Percentiles rank a stretch among this genome's conserved stretches.
Conservation (phyloP, 2,329 filamentous ascomycete species). For the Tolypocladium inflatum region DNA sequence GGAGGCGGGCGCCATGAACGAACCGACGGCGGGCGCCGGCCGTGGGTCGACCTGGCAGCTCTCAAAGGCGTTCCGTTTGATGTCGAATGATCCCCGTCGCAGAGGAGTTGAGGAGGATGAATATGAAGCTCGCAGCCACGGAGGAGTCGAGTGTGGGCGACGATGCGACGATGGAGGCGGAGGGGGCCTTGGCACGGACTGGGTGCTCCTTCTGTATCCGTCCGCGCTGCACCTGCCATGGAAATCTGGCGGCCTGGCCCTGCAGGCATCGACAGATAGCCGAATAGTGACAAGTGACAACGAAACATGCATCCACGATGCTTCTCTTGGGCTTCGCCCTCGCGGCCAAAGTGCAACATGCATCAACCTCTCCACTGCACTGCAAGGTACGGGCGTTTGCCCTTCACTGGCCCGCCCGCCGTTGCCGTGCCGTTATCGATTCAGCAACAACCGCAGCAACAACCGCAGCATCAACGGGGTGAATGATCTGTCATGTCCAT, state of each 20-base stretch:
- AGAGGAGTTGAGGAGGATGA: neutral
- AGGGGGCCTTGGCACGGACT: neutral
- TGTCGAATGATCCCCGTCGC: neutral
- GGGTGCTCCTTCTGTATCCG: neutral
- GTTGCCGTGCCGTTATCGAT: too few relatives aligned
- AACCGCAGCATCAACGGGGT: too few relatives aligned
- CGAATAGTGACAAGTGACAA: neutral
- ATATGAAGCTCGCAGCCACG: neutral
- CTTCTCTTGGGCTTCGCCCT: neutral
- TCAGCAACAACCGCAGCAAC: too few relatives aligned
- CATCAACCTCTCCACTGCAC: too few relatives aligned
- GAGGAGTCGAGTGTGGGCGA: too few relatives aligned
- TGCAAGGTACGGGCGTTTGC: too few relatives aligned
- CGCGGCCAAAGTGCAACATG: too few relatives aligned
- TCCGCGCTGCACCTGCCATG: neutral
- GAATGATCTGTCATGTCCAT: too few relatives aligned
- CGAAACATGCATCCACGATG: neutral
- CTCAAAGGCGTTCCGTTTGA: neutral
- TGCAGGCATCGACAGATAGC: neutral
- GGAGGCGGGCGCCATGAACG: neutral
- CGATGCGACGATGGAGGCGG: neutral
- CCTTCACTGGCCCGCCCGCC: too few relatives aligned
- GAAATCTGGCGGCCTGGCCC: neutral
- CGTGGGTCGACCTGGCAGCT: neutral
- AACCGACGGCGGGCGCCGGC: neutral